phyloP scores from a whole-genome alignment of 495 filamentous ascomycete genomes.

The Lophiotrema nucula region DNA sequence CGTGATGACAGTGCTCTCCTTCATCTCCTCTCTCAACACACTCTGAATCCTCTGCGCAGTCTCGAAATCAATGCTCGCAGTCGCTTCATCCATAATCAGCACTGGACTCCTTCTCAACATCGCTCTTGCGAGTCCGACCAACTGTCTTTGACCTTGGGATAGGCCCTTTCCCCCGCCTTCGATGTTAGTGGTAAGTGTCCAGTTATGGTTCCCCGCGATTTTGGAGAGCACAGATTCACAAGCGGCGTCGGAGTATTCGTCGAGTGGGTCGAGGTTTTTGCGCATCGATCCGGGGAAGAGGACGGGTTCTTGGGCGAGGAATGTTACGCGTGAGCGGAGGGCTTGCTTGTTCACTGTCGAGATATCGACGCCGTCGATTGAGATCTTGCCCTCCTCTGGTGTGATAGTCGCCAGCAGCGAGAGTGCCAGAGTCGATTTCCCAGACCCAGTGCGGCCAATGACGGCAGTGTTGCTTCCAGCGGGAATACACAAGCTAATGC shows the following conservation, averaged over 20 bases:
- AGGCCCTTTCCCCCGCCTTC: constrained; percentile 60
- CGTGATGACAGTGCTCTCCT: constrained; percentile 76
- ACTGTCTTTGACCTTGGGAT: constrained; percentile 61
- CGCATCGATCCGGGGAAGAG: constrained; percentile 62
- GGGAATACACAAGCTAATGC: constrained; percentile 66
- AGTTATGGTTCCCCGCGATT: constrained; percentile 51
- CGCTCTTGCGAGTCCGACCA: constrained; percentile 57
- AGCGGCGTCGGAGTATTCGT: constrained; percentile 47
- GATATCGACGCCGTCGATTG: constrained; percentile 61
- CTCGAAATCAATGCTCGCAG: constrained; percentile 78
- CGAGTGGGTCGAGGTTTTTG: constrained; percentile 54
- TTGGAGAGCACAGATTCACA: constrained; percentile 52
- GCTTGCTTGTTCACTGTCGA: constrained; percentile 58
- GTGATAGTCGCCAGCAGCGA: constrained; percentile 56
- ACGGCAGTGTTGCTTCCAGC: constrained; percentile 68
- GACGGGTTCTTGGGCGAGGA: constrained; percentile 64
- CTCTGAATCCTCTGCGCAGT: constrained; percentile 77
- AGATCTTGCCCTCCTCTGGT: constrained; percentile 55
- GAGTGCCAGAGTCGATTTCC: constrained; percentile 67
- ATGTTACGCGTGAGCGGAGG: constrained; percentile 59
- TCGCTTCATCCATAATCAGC: constrained; percentile 51
- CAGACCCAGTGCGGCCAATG: constrained; percentile 62
- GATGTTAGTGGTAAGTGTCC: constrained; percentile 54
- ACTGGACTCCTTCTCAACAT: constrained; percentile 53
- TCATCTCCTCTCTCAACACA: constrained; percentile 71